These are phyloP conservation scores for Lichtheimia ornata DNA, from an alignment of 371 early-diverging fungal species.

Conservation along the genomic window DNA sequence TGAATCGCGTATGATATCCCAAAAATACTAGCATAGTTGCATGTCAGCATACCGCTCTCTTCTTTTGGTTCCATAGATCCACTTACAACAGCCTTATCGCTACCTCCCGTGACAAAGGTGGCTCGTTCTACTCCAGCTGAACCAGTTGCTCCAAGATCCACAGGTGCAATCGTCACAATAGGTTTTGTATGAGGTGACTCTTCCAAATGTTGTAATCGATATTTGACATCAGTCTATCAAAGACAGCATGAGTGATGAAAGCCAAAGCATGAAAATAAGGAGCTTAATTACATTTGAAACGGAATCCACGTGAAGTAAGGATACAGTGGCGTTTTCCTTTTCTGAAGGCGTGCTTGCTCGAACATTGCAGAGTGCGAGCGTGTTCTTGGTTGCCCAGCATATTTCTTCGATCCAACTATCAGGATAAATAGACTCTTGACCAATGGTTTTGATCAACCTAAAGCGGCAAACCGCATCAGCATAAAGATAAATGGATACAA, in stretches of 20 bases:
- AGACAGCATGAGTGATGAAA: conserved; percentile 15
- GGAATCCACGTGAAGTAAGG: conserved; percentile 1
- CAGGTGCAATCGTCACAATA: conserved; percentile 18
- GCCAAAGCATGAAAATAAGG: conserved; percentile 17
- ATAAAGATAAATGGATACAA: background rate
- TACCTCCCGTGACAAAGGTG: conserved; percentile 40
- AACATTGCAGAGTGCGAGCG: conserved; percentile 23
- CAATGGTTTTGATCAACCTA: conserved; percentile 23
- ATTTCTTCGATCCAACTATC: conserved; percentile 37
- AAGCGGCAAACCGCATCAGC: background rate
- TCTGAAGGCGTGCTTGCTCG: background rate
- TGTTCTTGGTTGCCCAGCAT: conserved; percentile 32
- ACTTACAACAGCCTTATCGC: conserved; percentile 36
- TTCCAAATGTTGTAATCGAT: conserved; percentile 22
- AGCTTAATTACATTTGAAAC: background rate
- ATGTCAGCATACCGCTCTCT: conserved; percentile 4
- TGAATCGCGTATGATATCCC: conserved; percentile 12
- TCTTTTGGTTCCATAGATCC: conserved; percentile 11
- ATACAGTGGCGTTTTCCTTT: background rate
- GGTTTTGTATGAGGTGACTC: conserved; percentile 34
- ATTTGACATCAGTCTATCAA: conserved; percentile 25
- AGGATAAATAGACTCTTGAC: conserved; percentile 21
- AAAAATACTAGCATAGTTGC: conserved; percentile 5
- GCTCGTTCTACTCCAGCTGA: conserved; percentile 14
- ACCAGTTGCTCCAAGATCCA: conserved; percentile 18